Base-by-base conservation (phyloP, 75 land plant species). In the Chamaecyparis obtusa region DNA sequence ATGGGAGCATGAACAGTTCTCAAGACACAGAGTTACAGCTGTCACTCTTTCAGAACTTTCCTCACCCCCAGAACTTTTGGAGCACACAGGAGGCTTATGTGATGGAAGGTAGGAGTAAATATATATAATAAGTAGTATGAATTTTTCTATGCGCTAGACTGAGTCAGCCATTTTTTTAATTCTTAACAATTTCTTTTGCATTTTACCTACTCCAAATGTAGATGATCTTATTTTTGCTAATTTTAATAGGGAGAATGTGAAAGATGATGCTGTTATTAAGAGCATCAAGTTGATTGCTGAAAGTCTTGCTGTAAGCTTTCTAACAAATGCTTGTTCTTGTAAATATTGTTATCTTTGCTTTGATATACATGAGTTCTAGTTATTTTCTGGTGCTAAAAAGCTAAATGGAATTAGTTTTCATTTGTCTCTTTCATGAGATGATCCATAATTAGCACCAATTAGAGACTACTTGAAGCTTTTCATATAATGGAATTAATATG, bases 1-100 rank as follows among this genome's bases (percentile, higher is more conserved):
- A 83, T 98, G 99, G 99, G 99, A 98, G 92, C 99, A 98, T 90
- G 99, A 98, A 86, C 99, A 98, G 39, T 98, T 98, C 87, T 98
- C 99, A 75, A 93, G 99, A 82, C 92, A 94, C n/a, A 94, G 99
- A 88, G 92, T 98, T 49, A 98, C 99, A 64, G 99, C 99, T 77
- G 93, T 89, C 27, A 98, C 99, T 75, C 91, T 98, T 83, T 98
- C 99, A 83, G 96, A 91, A 81, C 89, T 98, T 87, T 92, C 95
- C 60, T 85, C 86, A 81, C 94, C 99, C 39, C 97, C 99, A 79
- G 95, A 93, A 79, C 82, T 96, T 41, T 84, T 98, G 55, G 91
- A 95, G 75, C 93, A 89, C 32, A 84, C 96, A 74, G 99, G 99
- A 57, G 95, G 96, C 54, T 77, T 98, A 48, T 86, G 83, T 87